These are phyloP conservation scores for Chytridiales sp. DNA, from an alignment of 371 early-diverging fungal species.

Conservation along the genomic window DNA sequence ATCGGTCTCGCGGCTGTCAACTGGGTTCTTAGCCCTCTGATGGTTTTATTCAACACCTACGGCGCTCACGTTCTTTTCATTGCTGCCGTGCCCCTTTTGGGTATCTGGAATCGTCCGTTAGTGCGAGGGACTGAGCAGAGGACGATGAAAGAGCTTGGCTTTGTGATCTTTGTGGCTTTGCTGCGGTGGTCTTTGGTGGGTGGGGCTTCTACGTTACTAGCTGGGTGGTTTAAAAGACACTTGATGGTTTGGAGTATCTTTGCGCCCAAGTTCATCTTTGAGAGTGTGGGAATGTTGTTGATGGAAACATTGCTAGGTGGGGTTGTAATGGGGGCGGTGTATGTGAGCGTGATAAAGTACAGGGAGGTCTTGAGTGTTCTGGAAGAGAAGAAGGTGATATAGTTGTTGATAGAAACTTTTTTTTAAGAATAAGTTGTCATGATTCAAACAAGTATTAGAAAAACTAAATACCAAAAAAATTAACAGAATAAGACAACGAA, in stretches of 20 bases:
- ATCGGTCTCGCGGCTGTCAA: conserved; percentile 73
- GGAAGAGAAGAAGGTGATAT: conserved; percentile 15
- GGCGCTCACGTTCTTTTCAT: conserved; percentile 65
- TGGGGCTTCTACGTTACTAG: conserved; percentile 47
- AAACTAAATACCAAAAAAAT: no score
- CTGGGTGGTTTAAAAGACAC: conserved; percentile 73
- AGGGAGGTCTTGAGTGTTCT: conserved; percentile 12
- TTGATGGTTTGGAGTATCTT: conserved; percentile 96
- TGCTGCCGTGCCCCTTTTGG: conserved; percentile 30
- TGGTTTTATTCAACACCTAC: conserved; percentile 78
- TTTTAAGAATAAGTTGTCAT: no score
- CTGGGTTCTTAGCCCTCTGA: conserved; percentile 65
- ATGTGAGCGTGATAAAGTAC: conserved; percentile 15
- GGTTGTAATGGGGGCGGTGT: conserved; percentile 36
- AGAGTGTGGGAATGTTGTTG: conserved; percentile 46
- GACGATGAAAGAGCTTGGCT: conserved; percentile 14
- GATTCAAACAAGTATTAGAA: not conserved
- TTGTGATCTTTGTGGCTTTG: conserved; percentile 12
- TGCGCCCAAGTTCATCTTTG: conserved; percentile 85
- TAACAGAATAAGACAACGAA: no score
- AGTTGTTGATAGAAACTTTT: not conserved
- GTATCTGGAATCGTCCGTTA: conserved; percentile 37
- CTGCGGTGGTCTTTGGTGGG: no score
- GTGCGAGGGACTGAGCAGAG: conserved; percentile 7
- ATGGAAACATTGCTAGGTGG: conserved; percentile 41